Percentiles rank a stretch among this genome's conserved stretches.
Conservation (phyloP, 2,329 filamentous ascomycete species). For the Cladorrhinum sp. region DNA sequence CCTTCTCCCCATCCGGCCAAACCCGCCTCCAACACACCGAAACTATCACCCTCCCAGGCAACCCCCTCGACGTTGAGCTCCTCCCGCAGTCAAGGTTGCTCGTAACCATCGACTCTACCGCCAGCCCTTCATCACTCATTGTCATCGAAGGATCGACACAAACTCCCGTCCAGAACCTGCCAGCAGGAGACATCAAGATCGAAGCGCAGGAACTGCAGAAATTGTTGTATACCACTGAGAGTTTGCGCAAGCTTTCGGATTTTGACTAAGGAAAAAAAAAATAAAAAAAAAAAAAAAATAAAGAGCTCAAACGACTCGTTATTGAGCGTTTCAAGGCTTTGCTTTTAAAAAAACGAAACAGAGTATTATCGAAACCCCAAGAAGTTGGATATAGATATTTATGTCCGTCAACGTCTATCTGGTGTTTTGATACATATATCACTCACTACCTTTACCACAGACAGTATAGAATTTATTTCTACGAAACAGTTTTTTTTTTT, state of each 20-base stretch:
- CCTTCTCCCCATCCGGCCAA: slow-evolving; percentile 46
- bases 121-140: slow-evolving; percentile 16
- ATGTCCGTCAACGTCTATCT: too few species aligned
- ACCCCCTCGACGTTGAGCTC: slow-evolving; percentile 56
- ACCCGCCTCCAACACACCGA: slow-evolving; percentile 45
- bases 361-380: too few species aligned
- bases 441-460: too few species aligned
- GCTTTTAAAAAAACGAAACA: too few species aligned
- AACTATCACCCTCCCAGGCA: slow-evolving; percentile 58
- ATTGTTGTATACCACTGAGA: slow-evolving; percentile 46
- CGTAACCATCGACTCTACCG: slow-evolving; percentile 39
- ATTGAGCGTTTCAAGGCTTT: too few species aligned
- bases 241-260: slow-evolving; percentile 44
- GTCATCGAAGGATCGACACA: slow-evolving; percentile 18
- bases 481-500: too few species aligned
- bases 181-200: slow-evolving; percentile 33
- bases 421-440: too few species aligned
- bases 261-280: slow-evolving; percentile 26
- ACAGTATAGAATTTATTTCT: too few species aligned
- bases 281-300: neutral
- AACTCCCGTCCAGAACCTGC: slow-evolving; percentile 4
- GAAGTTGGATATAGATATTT: too few species aligned
- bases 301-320: too few species aligned
- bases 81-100: slow-evolving; percentile 33
- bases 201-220: slow-evolving; percentile 38